Evolutionary conservation across 108 stramenopile species (phyloP), one percentile per base, ranked within the genome.

Genomic region (Cyclotella choctawhatcheeana): DNA sequence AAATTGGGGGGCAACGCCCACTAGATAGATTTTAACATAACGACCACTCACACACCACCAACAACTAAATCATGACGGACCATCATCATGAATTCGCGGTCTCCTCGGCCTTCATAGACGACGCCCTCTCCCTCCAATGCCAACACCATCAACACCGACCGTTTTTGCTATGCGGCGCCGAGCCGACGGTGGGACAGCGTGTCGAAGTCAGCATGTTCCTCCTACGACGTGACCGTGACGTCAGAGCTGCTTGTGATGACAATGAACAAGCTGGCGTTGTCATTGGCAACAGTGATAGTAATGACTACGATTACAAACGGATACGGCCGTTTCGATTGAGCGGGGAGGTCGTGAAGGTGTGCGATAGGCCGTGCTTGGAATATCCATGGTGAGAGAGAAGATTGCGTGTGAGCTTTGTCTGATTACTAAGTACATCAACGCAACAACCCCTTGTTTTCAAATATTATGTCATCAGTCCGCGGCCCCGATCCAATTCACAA

Each of bases 141-240:
- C 45, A 74, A 74, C 10, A 24, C 6, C 26, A 34, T 45, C 73
- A 74, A 74, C 45, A 58, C 16, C 73, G 73, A 20, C 63, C 73
- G 18, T 74, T 74, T 43, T 31, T 74, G 10, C 6, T 18, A 16
- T 25, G 37, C 12, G 64, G 64, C n/a, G 44, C 44, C 17, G 33
- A n/a, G 17, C 73, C 73, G 5, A 16, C 27, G 24, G 56, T 65
- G 4, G 73, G 73, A 21, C 26, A 33, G 52, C 44, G 71, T 0
- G 52, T 72, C 18, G 71, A 72, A 52, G 35, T 72, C 18, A 16
- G 52, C 21, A 62, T 72, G 26, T 63, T 72, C 53, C 52, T 72
- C 16, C 44, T 6, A 10, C 30, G 27, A 47, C 48, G 35, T 1
- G 29, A 45, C 21, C 17, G 45, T 3, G 26, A 17, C 8, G 1